These are phyloP conservation scores for Coprinopsis sp. DNA, from an alignment of 768 basidiomycete species.

Conservation along the genomic window DNA sequence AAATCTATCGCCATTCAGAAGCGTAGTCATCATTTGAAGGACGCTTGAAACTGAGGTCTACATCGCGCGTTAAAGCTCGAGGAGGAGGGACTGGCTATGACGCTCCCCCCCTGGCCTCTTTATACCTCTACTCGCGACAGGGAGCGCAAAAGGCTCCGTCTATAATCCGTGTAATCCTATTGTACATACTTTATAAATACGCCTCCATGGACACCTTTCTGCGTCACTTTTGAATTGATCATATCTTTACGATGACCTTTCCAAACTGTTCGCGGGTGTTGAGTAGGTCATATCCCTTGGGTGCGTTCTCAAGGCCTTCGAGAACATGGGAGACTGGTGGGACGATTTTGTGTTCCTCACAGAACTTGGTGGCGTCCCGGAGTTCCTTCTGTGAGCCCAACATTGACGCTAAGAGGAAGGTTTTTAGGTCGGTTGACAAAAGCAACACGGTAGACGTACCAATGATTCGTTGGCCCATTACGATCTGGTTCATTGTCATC, in stretches of 20 bases:
- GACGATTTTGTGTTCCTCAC: constrained; percentile 58
- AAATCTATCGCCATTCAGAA: background rate
- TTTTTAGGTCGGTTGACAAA: background rate
- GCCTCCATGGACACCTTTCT: too few relatives aligned
- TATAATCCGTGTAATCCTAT: too few relatives aligned
- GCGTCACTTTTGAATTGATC: too few relatives aligned
- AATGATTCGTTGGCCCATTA: constrained; percentile 68
- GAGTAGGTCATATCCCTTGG: constrained; percentile 68
- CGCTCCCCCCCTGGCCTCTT: too few relatives aligned
- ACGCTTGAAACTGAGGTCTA: too few relatives aligned
- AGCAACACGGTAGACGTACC: constrained; percentile 37
- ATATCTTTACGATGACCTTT: constrained; percentile 66
- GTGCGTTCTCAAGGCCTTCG: constrained; percentile 57
- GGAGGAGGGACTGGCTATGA: too few relatives aligned
- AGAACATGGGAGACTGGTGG: constrained; percentile 69
- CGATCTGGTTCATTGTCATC: constrained; percentile 75
- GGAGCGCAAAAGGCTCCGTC: too few relatives aligned
- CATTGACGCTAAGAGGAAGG: constrained; percentile 57
- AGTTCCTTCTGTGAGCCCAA: constrained; percentile 82
- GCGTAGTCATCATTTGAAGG: too few relatives aligned
- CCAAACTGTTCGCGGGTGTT: constrained; percentile 67
- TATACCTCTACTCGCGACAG: too few relatives aligned
- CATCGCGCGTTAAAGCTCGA: too few relatives aligned
- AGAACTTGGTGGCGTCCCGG: constrained; percentile 63
- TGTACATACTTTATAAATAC: too few relatives aligned